Evolutionary conservation across 2,329 filamentous ascomycete genomes (phyloP).

Genomic region (Talaromyces sp.): DNA sequence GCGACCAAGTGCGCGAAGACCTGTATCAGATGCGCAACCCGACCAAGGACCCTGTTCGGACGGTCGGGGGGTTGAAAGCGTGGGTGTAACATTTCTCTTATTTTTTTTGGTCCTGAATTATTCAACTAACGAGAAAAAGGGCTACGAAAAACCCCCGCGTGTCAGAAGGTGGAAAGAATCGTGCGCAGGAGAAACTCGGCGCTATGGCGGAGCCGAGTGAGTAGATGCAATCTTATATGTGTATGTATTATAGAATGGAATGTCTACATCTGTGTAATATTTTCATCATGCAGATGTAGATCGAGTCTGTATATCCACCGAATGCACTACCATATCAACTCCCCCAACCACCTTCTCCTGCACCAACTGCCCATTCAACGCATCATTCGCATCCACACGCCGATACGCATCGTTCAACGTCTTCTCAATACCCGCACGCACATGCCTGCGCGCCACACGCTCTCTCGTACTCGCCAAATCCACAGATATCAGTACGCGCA

Average conservation of each 20-base stretch:
- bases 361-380: slow-evolving; percentile 30
- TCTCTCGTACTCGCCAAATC: slow-evolving; percentile 31
- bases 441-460: slow-evolving; percentile 38
- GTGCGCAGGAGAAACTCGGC: slow-evolving; percentile 17
- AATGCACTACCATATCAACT: background rate
- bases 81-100: slow-evolving; percentile 6
- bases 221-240: background rate
- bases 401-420: slow-evolving; percentile 30
- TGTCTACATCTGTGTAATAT: background rate
- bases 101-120: background rate
- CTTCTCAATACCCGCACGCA: slow-evolving; percentile 38
- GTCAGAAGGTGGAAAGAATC: slow-evolving; percentile 21
- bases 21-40: slow-evolving; percentile 12
- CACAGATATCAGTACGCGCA: slow-evolving; percentile 40
- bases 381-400: slow-evolving; percentile 38
- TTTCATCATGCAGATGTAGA: background rate
- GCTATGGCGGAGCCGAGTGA: slow-evolving; percentile 7
- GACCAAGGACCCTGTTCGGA: slow-evolving; percentile 16
- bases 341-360: slow-evolving; percentile 21
- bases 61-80: slow-evolving; percentile 18
- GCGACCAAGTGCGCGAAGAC: slow-evolving; percentile 14
- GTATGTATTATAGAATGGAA: background rate
- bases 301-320: background rate
- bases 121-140: slow-evolving; percentile 7
- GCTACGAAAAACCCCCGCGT: slow-evolving; percentile 17